Evolutionary conservation across 2,329 filamentous ascomycete species (phyloP), one percentile per base, ranked within the genome.

Genomic region (Byssothecium circinans): DNA sequence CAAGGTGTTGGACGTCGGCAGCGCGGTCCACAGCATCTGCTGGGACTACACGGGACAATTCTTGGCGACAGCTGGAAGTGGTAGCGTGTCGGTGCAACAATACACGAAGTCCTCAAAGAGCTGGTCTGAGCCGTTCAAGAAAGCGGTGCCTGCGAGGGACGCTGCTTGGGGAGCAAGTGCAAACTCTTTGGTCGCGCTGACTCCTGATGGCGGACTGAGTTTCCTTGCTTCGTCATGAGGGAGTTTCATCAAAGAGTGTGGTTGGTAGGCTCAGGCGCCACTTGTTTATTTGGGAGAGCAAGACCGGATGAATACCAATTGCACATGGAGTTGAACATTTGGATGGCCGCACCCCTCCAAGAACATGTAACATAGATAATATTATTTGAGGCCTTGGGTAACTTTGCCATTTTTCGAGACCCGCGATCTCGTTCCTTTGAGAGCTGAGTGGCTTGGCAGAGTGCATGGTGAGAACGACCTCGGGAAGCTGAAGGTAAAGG

Each of bases 21-120:
- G 84, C 52, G 79, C 83, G n/a, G 83, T 96, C 39, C 82, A 88
- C 52, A 84, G 81, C 33, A 79, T 96, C 54, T 79, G 81, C 40
- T 99, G 91, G 91, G 94, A 99, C 67, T 96, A 95, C 76, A 94
- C 89, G 6, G 92, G 91, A 35, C 92, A 96, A 72, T 99, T 88
- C 75, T 78, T 99, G 43, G 88, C 91, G 20, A 87, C 88, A 11
- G 88, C 84, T 3, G 92, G 92, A 6, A 80, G 86, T 3, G 84
- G 86, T 36, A 91, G 91, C 22, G 76, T 96, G 38, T 89, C 88
- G 4, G 89, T 99, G 33, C 89, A 94, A 70, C 88, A 95, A 64
- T 99, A 95, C 73, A 81, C 82, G 54, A 99, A 97, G 80, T 78
- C 84, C 43, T 81, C 83, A 52, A 99, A 96, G 81, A 80, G 81